Base-by-base conservation (phyloP, 352 stramenopile species). In the Phytophthora foliorum region DNA sequence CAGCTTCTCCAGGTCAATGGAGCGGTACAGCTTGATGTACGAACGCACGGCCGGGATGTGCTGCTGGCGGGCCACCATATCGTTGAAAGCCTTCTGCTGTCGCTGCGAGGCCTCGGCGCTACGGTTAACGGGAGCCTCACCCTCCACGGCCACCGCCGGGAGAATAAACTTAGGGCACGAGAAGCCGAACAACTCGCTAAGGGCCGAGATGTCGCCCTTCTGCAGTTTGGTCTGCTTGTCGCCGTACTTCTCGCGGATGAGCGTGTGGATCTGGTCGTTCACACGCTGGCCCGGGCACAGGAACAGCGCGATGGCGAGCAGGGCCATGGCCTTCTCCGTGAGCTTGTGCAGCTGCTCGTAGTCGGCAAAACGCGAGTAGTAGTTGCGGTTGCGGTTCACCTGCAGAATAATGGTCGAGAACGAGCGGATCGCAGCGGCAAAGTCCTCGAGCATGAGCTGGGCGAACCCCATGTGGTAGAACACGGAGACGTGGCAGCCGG, bases 381-480 rank as follows among this genome's bases (percentile, higher is more conserved):
- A 98, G 68, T 90, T 96, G 54, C 86, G 87, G 72, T 83, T 94
- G 74, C 90, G 87, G 74, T 97, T 90, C 61, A 97, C 84, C 67
- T 97, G 86, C 45, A 96, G 63, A 53, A 97, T 91, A 77, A 96
- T 92, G 31, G 88, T 95, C 77, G 87, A 93, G 75, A 96, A 95
- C 46, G 89, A 95, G 52, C 84, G 87, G 54, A 94, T 92, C 14
- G 97, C 92, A 51, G 97, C 94, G 50, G 96, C 91, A 85, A 99
- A 99, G 60, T 98, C 92, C 73, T 98, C 88, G 46, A 99, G 83
- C 97, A 99, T 99, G 68, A 99, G 85, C 81, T 98, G 98, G 13
- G 92, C 90, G 38, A 99, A 97, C 24, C 97, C 97, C 58, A 98
- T 94, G 91, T 99, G 98, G 82, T 99, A 99, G 56, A 97, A 95